Base-by-base conservation (phyloP, 2,329 filamentous ascomycete genomes). In the Aspergillus versicolor region DNA sequence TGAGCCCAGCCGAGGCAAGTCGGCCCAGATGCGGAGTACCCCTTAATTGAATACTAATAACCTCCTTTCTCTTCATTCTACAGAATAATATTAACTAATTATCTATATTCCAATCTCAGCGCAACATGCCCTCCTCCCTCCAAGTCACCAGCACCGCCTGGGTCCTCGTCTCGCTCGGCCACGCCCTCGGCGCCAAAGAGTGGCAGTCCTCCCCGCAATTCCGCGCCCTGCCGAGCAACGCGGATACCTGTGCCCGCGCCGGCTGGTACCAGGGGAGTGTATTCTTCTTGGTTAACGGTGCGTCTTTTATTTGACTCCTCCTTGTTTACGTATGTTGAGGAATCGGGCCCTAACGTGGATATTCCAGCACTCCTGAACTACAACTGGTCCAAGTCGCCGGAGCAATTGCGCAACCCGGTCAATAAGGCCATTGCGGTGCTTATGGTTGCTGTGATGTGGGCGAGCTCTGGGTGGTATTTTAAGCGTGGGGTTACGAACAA, bases 401-500 rank as follows among this genome's bases (percentile, higher is more conserved):
- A 49, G 44, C 41, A 37, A 32, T 63, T 72, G 2, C 58, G 62
- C 6, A 67, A 72, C 22, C 67, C 69, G 7, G 41, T 65, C 21
- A 71, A 67, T 56, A 72, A 69, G 54, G 63, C 61, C 3, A 68
- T 71, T 19, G 70, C 70, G 0, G 56, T 61, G 6, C 60, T 72
- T 15, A 56, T 62, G n/a, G 67, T 65, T 51, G 50, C 63, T 1
- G 17, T 70, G 27, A 64, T 71, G 9, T 67, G 63, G 62, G 59
- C 60, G n/a, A 71, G 69, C 46, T 66, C 68, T 12, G 63, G 55
- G 4, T 72, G 70, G 69, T 72, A 72, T 56, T 60, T 64, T 24
- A 66, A 63, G 32, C 53, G 66, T 12, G 66, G 69, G 1, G 61
- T 71, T 24, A 64, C 59, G 15, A 63, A 65, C 19, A 70, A 64